These are phyloP conservation scores for Tricholoma terreum DNA, from an alignment of 768 basidiomycete species.

Conservation along the genomic window DNA sequence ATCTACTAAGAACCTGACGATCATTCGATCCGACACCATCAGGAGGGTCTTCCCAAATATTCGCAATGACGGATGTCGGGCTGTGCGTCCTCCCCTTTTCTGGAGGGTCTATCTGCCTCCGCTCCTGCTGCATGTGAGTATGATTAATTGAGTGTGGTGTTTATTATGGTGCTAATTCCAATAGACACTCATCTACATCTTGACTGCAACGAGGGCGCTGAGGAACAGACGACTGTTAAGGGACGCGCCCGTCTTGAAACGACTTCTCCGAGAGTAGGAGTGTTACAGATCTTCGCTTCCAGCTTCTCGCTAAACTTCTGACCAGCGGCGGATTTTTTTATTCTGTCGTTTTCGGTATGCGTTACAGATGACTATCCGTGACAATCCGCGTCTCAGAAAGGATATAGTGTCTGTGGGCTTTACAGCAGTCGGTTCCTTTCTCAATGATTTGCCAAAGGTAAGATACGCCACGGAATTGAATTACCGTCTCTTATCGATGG, in stretches of 20 bases:
- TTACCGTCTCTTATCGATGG: background rate
- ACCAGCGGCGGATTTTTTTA: constrained; percentile 40
- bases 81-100: constrained; percentile 26
- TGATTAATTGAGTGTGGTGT: background rate
- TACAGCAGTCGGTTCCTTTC: constrained; percentile 31
- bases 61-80: constrained; percentile 29
- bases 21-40: constrained; percentile 5
- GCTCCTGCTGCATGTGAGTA: constrained; percentile 35
- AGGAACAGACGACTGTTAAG: constrained; percentile 30
- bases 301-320: background rate
- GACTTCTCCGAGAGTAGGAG: constrained; percentile 39
- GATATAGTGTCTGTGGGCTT: constrained; percentile 30
- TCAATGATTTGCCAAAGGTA: constrained; percentile 27
- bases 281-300: background rate
- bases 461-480: no score
- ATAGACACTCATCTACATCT: constrained; percentile 33
- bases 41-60: constrained; percentile 6
- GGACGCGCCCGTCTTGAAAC: constrained; percentile 29
- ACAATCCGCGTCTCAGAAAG: background rate
- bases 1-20: constrained; percentile 14
- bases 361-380: background rate
- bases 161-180: background rate
- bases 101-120: constrained; percentile 37
- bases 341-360: constrained; percentile 36
- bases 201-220: constrained; percentile 34